Evolutionary conservation across 805 yeast species (phyloP), one percentile per base, ranked within the genome.

Genomic region (Candida qinlingensis): DNA sequence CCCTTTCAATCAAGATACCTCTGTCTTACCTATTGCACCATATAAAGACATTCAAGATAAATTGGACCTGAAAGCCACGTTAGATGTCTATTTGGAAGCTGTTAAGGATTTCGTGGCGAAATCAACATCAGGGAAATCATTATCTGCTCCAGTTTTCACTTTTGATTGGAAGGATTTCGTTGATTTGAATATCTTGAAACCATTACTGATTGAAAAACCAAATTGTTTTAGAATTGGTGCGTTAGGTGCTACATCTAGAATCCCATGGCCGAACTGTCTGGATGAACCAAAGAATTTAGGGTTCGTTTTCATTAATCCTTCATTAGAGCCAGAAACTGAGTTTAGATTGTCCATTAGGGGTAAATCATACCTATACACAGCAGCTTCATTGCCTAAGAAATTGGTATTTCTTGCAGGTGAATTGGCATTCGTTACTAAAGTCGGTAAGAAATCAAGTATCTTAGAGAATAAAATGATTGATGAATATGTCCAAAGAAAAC

Each of bases 151-250:
- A 0, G 66, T 61, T 13, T 62, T 69, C 41, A 67, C 61, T 19
- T 78, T 79, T 62, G 77, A 77, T 54, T 79, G 83, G 83, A 69
- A 68, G 48, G 83, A 79, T 58, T 78, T 81, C 75, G 69, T 71
- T 4, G 81, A 77, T 49, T 64, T 77, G 64, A 67, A 72, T 7
- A 63, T 66, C 27, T 61, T 75, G 51, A 64, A 69, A 42, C 72
- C 72, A 0, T 49, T 70, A 31, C 46, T 69, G 6, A 61, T 58
- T 35, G 73, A 70, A 51, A 70, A 65, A 45, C 76, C 77, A 39
- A 66, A 60, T 45, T 75, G 80, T 59, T 64, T 65, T 41, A 60
- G 74, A 44, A 69, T 76, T 25, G 77, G 77, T 51, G 72, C 75
- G 3, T 50, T 70, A 11, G 75, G 74, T 41, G 62, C 73, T 12